These are phyloP conservation scores for Alternaria incomplexa DNA, from an alignment of 2,329 filamentous ascomycete species.

Conservation along the genomic window DNA sequence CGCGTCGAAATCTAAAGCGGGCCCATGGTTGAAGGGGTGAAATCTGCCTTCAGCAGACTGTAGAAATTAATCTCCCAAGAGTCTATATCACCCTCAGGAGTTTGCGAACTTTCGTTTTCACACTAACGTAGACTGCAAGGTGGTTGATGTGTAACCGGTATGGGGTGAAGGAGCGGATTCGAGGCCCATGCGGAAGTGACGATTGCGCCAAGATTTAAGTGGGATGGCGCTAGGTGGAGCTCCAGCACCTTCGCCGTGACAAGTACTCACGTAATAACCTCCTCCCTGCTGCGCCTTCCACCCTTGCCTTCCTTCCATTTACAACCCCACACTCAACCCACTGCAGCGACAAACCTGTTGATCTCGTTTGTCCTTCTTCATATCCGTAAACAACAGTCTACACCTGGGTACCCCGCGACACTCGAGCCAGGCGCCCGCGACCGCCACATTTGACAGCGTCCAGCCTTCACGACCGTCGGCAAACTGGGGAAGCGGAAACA, in stretches of 20 bases:
- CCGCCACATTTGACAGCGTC: constrained; percentile 30
- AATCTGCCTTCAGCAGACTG: not conserved
- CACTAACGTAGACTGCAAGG: not conserved
- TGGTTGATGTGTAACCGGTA: not conserved
- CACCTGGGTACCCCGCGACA: constrained; percentile 20
- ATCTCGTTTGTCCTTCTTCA: constrained; percentile 3
- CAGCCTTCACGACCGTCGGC: constrained; percentile 37
- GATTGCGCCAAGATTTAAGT: constrained; percentile 21
- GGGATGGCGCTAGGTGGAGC: constrained; percentile 22
- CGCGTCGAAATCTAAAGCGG: not conserved
- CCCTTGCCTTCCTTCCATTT: not conserved
- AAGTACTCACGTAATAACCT: constrained; percentile 22
- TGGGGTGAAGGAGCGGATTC: not conserved
- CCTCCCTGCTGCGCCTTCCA: constrained; percentile 17
- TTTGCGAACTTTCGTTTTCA: not conserved
- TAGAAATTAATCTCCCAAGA: not conserved
- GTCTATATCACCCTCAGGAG: not conserved
- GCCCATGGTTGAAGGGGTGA: not conserved
- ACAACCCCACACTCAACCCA: not conserved
- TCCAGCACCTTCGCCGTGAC: constrained; percentile 29
- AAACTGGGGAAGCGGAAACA: constrained; percentile 53
- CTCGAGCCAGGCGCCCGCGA: constrained; percentile 14
- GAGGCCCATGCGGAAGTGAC: not conserved
- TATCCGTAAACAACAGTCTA: not conserved
- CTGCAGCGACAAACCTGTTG: constrained; percentile 4